Evolutionary conservation across 208 protist species (phyloP).

Genomic region (Crithidia acanthocephali): DNA sequence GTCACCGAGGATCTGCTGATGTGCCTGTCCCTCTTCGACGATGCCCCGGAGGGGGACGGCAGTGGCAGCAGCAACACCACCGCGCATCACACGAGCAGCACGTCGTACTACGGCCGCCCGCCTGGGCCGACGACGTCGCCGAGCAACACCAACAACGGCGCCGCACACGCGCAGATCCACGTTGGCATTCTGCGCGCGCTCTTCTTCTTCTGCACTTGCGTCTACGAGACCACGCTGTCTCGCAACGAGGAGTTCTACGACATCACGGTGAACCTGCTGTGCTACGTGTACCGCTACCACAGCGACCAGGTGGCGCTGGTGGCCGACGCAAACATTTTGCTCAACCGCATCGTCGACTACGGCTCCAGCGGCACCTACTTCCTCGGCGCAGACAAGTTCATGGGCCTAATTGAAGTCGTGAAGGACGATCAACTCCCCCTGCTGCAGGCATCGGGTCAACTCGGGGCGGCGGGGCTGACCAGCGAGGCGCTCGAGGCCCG

Average conservation of each 20-base stretch:
- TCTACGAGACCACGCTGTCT: constrained; percentile 66
- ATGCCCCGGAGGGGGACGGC: not conserved
- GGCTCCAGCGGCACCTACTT: constrained; percentile 59
- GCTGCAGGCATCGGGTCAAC: constrained; percentile 23
- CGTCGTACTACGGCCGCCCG: not conserved
- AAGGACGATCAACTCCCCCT: constrained; percentile 54
- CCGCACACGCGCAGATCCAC: constrained; percentile 47
- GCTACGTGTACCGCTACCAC: constrained; percentile 82
- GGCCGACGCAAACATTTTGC: constrained; percentile 72
- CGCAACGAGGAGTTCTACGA: constrained; percentile 63
- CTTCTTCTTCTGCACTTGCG: constrained; percentile 86
- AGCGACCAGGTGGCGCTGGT: constrained; percentile 70
- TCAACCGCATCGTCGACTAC: constrained; percentile 59
- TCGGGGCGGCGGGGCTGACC: constrained; percentile 1
- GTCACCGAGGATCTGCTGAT: constrained; percentile 72
- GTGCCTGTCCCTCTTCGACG: constrained; percentile 54
- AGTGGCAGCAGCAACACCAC: not conserved
- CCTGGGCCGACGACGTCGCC: not conserved
- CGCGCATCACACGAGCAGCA: no score
- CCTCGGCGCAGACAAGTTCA: constrained; percentile 64
- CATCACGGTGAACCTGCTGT: constrained; percentile 71
- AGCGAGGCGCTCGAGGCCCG: constrained; percentile 40
- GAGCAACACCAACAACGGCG: no score
- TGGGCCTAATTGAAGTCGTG: constrained; percentile 58
- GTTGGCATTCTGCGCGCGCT: constrained; percentile 77